These are phyloP conservation scores for Fusarium veterinarium DNA, from an alignment of 2,329 filamentous ascomycete genomes.

Conservation along the genomic window DNA sequence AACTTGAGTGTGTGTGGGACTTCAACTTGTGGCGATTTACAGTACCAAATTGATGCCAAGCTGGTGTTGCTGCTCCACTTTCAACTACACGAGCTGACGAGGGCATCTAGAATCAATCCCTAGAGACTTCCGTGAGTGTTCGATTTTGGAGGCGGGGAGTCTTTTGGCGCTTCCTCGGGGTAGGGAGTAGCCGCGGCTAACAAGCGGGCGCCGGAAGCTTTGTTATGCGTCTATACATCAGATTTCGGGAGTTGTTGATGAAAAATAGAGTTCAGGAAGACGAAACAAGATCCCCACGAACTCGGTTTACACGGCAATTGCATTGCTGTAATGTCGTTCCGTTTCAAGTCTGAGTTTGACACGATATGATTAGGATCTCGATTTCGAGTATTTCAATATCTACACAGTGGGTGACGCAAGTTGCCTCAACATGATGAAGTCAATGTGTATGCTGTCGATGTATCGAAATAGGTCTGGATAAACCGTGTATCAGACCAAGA, in stretches of 20 bases:
- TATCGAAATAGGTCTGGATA: neutral
- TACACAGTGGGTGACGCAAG: constrained; percentile 12
- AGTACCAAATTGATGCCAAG: constrained; percentile 8
- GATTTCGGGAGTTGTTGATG: constrained; percentile 5
- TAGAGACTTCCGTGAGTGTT: constrained; percentile 17
- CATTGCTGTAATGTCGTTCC: neutral
- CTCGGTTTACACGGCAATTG: neutral
- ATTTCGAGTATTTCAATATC: neutral
- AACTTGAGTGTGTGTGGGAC: constrained; percentile 16
- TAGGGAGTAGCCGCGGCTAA: constrained; percentile 26
- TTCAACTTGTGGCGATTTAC: constrained; percentile 22
- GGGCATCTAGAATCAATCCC: constrained; percentile 8
- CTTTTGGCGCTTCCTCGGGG: constrained; percentile 30
- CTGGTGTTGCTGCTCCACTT: constrained; percentile 26
- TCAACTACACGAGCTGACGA: constrained; percentile 23
- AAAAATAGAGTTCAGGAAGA: constrained; percentile 1
- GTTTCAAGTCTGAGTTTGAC: constrained; percentile 2
- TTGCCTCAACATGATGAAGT: neutral
- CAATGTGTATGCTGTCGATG: neutral
- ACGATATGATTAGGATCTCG: neutral
- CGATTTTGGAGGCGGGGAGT: constrained; percentile 17
- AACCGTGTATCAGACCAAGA: neutral
- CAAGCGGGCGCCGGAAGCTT: constrained; percentile 6
- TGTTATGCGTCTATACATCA: constrained; percentile 3
- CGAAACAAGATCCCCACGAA: neutral